Evolutionary conservation across 805 yeast genomes (phyloP).

Genomic region (Candida sakaeoensis): DNA sequence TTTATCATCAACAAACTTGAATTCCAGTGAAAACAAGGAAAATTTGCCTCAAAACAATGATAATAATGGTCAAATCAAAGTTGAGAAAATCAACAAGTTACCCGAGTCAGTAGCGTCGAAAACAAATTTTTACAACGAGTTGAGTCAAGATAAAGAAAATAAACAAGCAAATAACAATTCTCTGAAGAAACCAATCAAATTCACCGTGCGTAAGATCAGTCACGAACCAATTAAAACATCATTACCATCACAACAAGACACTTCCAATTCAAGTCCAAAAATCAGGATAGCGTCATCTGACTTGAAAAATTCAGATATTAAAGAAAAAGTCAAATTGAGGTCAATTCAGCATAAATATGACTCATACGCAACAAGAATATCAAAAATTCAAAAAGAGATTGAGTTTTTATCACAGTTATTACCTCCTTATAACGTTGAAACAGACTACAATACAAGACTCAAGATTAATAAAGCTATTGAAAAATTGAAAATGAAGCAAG

Average conservation of each 20-base stretch:
- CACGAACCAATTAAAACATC: conserved; percentile 22
- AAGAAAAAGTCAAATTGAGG: conserved; percentile 15
- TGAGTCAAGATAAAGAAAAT: not conserved
- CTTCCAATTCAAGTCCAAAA: not conserved
- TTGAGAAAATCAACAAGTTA: not conserved
- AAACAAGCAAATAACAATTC: not conserved
- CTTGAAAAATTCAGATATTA: conserved; percentile 6
- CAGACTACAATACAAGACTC: conserved; percentile 38
- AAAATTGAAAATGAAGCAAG: conserved; percentile 35
- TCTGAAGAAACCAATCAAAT: conserved; percentile 25
- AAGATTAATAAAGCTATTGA: conserved; percentile 40
- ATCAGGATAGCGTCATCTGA: not conserved
- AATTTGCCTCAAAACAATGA: no score
- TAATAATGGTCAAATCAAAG: no score
- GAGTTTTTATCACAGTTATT: conserved; percentile 33
- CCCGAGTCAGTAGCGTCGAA: conserved; percentile 10
- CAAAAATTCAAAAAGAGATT: conserved; percentile 38
- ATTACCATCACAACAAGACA: not conserved
- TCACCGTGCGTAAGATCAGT: conserved; percentile 32
- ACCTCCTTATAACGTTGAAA: conserved; percentile 43
- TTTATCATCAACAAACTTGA: conserved; percentile 14
- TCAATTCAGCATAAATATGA: conserved; percentile 34
- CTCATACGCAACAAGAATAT: conserved; percentile 25
- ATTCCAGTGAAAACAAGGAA: not conserved
- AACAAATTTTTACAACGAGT: conserved; percentile 8